Conservation (phyloP, 2,329 filamentous ascomycete genomes). For the Alternaria brassicicola region DNA sequence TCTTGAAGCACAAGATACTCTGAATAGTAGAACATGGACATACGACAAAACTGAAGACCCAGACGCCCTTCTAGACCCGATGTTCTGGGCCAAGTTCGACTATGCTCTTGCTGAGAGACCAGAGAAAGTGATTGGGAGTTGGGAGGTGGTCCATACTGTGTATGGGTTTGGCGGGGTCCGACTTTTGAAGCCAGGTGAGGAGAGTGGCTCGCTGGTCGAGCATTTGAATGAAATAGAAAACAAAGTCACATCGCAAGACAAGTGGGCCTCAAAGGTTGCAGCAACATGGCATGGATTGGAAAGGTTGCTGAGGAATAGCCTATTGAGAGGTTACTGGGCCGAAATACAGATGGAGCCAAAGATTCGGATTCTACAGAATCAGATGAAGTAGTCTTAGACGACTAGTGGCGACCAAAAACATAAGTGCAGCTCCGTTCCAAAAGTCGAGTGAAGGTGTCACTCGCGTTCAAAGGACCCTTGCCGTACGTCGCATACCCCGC, state of each 20-base stretch:
- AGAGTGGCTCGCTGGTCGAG: conserved; percentile 25
- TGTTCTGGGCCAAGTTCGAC: conserved; percentile 65
- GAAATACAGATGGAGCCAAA: conserved; percentile 61
- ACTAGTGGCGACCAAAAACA: neutral
- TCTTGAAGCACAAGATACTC: conserved; percentile 26
- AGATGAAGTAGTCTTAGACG: conserved; percentile 15
- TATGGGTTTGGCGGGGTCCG: conserved; percentile 59
- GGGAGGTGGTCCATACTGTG: conserved; percentile 59
- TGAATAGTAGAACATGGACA: conserved; percentile 50
- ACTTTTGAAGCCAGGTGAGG: conserved; percentile 54
- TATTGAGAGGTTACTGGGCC: conserved; percentile 61
- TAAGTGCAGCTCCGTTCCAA: neutral
- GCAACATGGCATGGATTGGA: conserved; percentile 40
- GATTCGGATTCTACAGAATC: conserved; percentile 57
- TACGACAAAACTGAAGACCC: conserved; percentile 68
- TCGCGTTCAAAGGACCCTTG: conserved; percentile 8
- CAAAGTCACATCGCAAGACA: conserved; percentile 17
- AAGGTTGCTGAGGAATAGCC: conserved; percentile 39
- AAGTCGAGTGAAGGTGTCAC: neutral
- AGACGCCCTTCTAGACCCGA: conserved; percentile 52
- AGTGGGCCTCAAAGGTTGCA: conserved; percentile 28
- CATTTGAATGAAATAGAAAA: conserved; percentile 18
- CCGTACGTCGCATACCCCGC: conserved; percentile 17
- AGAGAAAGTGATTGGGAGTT: conserved; percentile 56
- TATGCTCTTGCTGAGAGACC: conserved; percentile 63